Conservation (phyloP, 2,329 filamentous ascomycete species). For the Alternaria sp. region DNA sequence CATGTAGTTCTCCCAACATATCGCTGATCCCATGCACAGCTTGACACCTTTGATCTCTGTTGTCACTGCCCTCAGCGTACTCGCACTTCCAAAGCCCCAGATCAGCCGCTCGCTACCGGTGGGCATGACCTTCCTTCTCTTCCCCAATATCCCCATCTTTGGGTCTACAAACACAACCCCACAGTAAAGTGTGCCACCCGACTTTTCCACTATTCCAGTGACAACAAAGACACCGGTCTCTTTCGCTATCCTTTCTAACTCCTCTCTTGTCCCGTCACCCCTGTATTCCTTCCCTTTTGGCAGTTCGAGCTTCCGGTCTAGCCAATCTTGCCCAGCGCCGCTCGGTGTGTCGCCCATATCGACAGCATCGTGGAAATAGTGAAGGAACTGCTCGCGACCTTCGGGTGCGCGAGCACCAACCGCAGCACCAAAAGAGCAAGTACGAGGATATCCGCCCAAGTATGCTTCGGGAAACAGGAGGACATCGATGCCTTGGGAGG, state of each 20-base stretch:
- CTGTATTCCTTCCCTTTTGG: slow-evolving; percentile 59
- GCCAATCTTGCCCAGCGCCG: slow-evolving; percentile 78
- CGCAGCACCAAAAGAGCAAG: slow-evolving; percentile 76
- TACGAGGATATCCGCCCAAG: slow-evolving; percentile 89
- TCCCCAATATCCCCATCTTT: slow-evolving; percentile 75
- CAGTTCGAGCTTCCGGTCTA: slow-evolving; percentile 67
- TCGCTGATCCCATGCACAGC: slow-evolving; percentile 83
- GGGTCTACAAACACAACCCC: slow-evolving; percentile 84
- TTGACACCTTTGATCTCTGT: slow-evolving; percentile 81
- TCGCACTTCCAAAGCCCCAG: slow-evolving; percentile 86
- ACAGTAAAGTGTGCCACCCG: slow-evolving; percentile 86
- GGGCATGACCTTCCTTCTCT: slow-evolving; percentile 93
- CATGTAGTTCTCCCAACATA: slow-evolving; percentile 99
- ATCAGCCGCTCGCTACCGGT: slow-evolving; percentile 84
- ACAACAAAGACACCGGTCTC: slow-evolving; percentile 85
- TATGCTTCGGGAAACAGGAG: slow-evolving; percentile 93
- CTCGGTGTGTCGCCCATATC: slow-evolving; percentile 82
- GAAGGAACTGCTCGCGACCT: slow-evolving; percentile 82
- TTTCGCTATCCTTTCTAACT: slow-evolving; percentile 76
- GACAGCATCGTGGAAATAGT: slow-evolving; percentile 80
- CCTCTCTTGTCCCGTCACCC: slow-evolving; percentile 81
- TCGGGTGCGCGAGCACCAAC: slow-evolving; percentile 73
- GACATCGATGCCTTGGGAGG: slow-evolving; percentile 68
- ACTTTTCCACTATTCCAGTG: slow-evolving; percentile 79
- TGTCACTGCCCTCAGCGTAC: slow-evolving; percentile 79